These are phyloP conservation scores for Pseudocercospora eumusae DNA, from an alignment of 2,329 filamentous ascomycete species.

Conservation along the genomic window DNA sequence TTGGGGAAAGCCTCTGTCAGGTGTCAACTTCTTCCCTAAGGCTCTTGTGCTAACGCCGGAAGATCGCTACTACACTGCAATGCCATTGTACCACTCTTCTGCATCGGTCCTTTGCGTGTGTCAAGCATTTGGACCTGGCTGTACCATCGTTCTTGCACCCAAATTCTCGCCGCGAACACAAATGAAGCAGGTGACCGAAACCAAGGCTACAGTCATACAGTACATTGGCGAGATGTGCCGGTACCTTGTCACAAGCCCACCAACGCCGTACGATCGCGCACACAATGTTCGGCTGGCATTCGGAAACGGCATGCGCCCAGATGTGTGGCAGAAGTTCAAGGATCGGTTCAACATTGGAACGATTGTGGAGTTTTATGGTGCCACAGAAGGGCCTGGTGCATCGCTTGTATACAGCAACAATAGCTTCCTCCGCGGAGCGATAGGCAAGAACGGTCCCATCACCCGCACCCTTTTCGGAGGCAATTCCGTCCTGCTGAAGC, in stretches of 20 bases:
- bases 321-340: constrained; percentile 77
- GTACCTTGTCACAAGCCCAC: constrained; percentile 70
- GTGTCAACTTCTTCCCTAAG: constrained; percentile 31
- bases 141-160: constrained; percentile 69
- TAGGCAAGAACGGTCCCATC: constrained; percentile 70
- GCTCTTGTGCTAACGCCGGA: constrained; percentile 66
- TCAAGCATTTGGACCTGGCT: constrained; percentile 55
- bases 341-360: constrained; percentile 59
- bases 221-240: constrained; percentile 88
- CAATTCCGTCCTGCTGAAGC: constrained; percentile 61
- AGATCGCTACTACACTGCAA: constrained; percentile 80
- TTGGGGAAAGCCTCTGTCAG: constrained; percentile 39
- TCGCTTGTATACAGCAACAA: constrained; percentile 75
- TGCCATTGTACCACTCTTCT: constrained; percentile 87
- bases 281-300: constrained; percentile 75
- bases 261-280: constrained; percentile 67
- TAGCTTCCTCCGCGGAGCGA: constrained; percentile 71
- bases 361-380: constrained; percentile 44
- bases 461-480: constrained; percentile 57
- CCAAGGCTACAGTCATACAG: constrained; percentile 73
- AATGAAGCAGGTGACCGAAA: constrained; percentile 73
- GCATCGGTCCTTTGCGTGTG: constrained; percentile 70
- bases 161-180: constrained; percentile 78
- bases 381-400: constrained; percentile 59
- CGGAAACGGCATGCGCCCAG: constrained; percentile 81